Conservation (phyloP, 495 filamentous ascomycete species). For the Lophiostoma macrostomum region DNA sequence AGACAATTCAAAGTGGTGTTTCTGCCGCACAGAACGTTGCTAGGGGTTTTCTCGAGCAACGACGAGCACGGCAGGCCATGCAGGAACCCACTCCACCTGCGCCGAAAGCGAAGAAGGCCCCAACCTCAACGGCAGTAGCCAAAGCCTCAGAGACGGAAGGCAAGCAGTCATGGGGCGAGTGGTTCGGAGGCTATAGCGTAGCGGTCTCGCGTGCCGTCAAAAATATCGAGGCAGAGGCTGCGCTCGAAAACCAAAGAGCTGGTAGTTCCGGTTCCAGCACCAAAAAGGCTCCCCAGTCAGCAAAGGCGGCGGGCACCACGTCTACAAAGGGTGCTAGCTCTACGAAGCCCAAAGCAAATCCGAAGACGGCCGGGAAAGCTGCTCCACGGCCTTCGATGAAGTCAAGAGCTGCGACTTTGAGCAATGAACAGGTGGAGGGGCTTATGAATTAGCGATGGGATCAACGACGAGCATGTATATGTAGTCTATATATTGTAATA, state of each 20-base stretch:
- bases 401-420: constrained; percentile 14
- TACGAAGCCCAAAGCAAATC: background rate
- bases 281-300: constrained; percentile 7
- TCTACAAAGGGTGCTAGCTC: background rate
- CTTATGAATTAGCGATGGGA: constrained; percentile 14
- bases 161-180: constrained; percentile 27
- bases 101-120: background rate
- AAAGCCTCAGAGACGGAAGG: background rate
- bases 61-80: constrained; percentile 5
- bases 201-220: constrained; percentile 29
- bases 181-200: constrained; percentile 35
- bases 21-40: constrained; percentile 27
- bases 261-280: background rate
- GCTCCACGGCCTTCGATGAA: constrained; percentile 17
- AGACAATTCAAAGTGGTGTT: constrained; percentile 26
- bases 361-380: background rate
- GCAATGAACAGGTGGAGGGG: constrained; percentile 23
- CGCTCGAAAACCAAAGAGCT: constrained; percentile 20
- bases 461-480: background rate
- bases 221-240: constrained; percentile 30
- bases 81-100: background rate
- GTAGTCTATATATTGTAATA: no score
- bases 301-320: background rate
- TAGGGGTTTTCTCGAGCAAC: constrained; percentile 23
- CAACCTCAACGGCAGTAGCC: background rate